Conservation (phyloP, 2,329 filamentous ascomycete species). For the Cladosporium sp. region DNA sequence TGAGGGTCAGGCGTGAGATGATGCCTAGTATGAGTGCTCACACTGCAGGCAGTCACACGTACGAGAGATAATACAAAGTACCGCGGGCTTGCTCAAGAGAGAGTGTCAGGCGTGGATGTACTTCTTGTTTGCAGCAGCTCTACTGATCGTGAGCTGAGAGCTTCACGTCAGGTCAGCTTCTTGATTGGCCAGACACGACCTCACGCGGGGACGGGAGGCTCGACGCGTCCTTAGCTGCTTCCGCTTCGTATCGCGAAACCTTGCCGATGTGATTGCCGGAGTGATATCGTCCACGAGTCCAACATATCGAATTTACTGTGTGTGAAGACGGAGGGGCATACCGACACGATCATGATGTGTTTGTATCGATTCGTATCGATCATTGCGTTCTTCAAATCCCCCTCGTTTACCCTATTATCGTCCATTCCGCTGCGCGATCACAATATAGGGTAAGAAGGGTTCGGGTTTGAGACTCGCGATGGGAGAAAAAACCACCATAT, state of each 20-base stretch:
- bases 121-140: background rate
- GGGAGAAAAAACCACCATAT: background rate
- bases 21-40: no score
- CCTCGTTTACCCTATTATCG: background rate
- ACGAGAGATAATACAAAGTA: background rate
- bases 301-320: background rate
- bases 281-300: background rate
- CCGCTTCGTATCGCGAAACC: background rate
- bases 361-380: background rate
- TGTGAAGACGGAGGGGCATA: background rate
- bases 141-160: conserved; percentile 16
- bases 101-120: background rate
- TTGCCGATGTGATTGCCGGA: background rate
- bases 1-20: background rate
- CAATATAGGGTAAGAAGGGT: background rate
- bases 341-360: background rate
- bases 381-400: background rate
- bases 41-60: conserved; percentile 12
- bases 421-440: background rate
- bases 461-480: background rate
- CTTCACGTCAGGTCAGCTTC: background rate
- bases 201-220: conserved; percentile 5
- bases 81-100: background rate
- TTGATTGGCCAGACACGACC: conserved; percentile 2
- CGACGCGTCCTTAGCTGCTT: conserved; percentile 6